Base-by-base conservation (phyloP, 345 rosid genomes). In the Geranium brycei region DNA sequence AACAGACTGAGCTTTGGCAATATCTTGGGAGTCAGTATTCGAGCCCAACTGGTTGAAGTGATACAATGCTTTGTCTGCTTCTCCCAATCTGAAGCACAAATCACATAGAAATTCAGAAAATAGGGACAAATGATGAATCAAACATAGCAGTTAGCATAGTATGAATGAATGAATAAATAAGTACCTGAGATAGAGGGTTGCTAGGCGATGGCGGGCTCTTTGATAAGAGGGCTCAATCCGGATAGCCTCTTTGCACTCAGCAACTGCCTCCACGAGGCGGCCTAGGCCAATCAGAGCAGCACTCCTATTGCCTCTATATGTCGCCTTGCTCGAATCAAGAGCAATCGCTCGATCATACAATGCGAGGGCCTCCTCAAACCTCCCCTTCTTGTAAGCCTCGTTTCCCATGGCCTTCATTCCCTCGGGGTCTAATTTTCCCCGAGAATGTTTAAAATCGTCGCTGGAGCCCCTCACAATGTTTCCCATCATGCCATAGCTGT, bases 251-350 rank as follows among this genome's bases (percentile, higher is more conserved):
- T 78, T 79, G 64, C 95, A 89, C 67, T 86, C 96, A 16, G 62
- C 62, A n/a, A 78, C 73, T 31, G 96, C 98, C 55, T 92, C 98
- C 19, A 66, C 28, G 40, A 84, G 72, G n/a, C 86, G 86, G 68
- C 93, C 95, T 35, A 89, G 79, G 60, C 89, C 85, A 3, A 84
- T 82, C 85, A 92, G 74, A 67, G 96, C 91, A n/a, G 96, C 96
- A 7, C 95, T 75, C 74, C 76, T 85, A 63, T 92, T 92, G 70
- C 91, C 72, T 66, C 93, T 71, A 71, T 85, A 92, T 8, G 83
- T 78, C 28, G 98, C 84, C 73, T 83, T 87, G 19, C 78, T 80
- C 0, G 88, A 75, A 69, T 89, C 82, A 41, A 83, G 77, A 51
- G 81, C 72, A 64, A 91, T 84, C 4, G 98, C 95, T 57, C 79